Evolutionary conservation across 495 filamentous ascomycete genomes (phyloP).

Genomic region (Neurospora hispaniola): DNA sequence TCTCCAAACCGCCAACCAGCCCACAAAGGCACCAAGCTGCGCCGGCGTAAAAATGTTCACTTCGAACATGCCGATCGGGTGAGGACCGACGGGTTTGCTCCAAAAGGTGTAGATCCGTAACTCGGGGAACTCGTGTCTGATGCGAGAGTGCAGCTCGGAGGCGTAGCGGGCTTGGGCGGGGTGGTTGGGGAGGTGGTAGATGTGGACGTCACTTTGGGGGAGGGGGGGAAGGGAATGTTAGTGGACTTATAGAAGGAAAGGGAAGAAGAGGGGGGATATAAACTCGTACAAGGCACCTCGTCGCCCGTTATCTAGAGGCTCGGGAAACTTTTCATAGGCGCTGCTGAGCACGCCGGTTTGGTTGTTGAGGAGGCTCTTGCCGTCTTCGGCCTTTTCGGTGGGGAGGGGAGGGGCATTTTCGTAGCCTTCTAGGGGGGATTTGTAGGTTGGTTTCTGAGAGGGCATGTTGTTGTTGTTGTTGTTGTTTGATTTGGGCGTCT

Average conservation of each 20-base stretch:
- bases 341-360: constrained; percentile 45
- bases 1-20: constrained; percentile 75
- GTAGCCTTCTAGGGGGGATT: constrained; percentile 59
- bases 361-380: constrained; percentile 55
- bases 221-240: not conserved
- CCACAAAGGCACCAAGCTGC: constrained; percentile 79
- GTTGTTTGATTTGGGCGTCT: not conserved
- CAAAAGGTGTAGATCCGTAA: constrained; percentile 71
- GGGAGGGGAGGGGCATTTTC: constrained; percentile 51
- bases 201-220: constrained; percentile 54
- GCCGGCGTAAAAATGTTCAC: constrained; percentile 78
- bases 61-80: constrained; percentile 83
- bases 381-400: constrained; percentile 51
- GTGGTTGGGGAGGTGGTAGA: constrained; percentile 66
- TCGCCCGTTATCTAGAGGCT: constrained; percentile 49
- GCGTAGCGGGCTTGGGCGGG: constrained; percentile 54
- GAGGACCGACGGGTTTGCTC: constrained; percentile 70
- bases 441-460: constrained; percentile 34
- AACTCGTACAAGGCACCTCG: constrained; percentile 45
- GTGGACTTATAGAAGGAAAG: not conserved
- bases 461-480: not conserved
- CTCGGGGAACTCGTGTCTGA: constrained; percentile 80
- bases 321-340: constrained; percentile 53
- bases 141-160: constrained; percentile 61
- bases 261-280: no score